These are phyloP conservation scores for Porpolomopsis calyptriformis DNA, from an alignment of 768 basidiomycete genomes.

Conservation along the genomic window DNA sequence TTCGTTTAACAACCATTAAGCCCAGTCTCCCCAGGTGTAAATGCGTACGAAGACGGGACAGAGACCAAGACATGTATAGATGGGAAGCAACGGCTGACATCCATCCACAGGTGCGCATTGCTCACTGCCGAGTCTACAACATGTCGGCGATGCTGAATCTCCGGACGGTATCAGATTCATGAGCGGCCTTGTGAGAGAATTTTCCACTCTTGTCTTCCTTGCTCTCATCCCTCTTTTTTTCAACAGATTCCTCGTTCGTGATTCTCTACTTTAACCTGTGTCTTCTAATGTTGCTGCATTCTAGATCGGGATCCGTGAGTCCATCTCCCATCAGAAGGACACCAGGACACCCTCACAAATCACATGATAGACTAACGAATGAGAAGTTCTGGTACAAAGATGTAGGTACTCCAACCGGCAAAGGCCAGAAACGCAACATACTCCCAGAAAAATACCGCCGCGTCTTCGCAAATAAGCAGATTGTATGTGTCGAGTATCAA, in stretches of 20 bases:
- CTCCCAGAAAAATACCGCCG: constrained; percentile 48
- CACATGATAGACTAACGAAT: constrained; percentile 26
- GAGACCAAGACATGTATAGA: constrained; percentile 65
- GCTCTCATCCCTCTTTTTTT: constrained; percentile 3
- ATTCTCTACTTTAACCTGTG: constrained; percentile 16
- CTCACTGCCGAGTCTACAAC: not conserved
- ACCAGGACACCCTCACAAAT: not conserved
- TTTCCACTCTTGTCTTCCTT: not conserved
- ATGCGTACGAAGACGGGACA: constrained; percentile 46
- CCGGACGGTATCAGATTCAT: constrained; percentile 41
- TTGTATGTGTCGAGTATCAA: constrained; percentile 73
- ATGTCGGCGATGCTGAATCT: not conserved
- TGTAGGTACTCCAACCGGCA: constrained; percentile 12
- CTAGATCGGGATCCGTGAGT: constrained; percentile 45
- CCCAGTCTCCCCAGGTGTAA: constrained; percentile 30
- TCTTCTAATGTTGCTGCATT: not conserved
- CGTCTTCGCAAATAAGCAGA: constrained; percentile 60
- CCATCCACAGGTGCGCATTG: constrained; percentile 47
- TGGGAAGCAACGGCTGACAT: constrained; percentile 74
- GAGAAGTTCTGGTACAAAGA: constrained; percentile 47
- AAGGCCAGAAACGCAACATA: constrained; percentile 16
- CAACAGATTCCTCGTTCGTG: constrained; percentile 49
- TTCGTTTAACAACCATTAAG: not conserved
- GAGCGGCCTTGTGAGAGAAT: constrained; percentile 42
- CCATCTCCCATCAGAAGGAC: not conserved